Evolutionary conservation across 2,329 filamentous ascomycete species (phyloP), one percentile per base, ranked within the genome.

Genomic region (Berkeleyomyces basicola): DNA sequence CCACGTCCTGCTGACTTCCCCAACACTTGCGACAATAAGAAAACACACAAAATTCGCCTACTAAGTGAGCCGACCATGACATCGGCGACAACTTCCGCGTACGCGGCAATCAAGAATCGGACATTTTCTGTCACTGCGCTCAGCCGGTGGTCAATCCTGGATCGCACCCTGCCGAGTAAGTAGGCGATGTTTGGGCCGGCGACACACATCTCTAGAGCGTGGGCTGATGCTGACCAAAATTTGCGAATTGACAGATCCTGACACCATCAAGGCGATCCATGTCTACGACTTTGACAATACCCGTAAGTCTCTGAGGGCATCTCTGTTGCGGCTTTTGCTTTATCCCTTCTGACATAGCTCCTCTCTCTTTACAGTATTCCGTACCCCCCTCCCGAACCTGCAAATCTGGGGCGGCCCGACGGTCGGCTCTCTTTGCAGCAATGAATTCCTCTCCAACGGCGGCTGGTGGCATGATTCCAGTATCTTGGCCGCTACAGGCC

Each of bases 241-340:
- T 61, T 46, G 36, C 1, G 23, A 16, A 39, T 14, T 42, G 14
- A 9, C 67, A 82, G 81, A 82, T 40, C 78, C 84, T 9, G 78
- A 86, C 49, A 78, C 82, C 62, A 86, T 97, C 73, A 89, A 83
- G 71, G 76, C 83, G 7, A 83, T 99, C 61, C 92, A 97, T 71
- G 82, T 99, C 68, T 97, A 97, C 76, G 93, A 99, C 73, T 99
- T 97, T 73, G 93, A 99, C 74, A 97, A 99, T 71, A 97, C 92
- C 44, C 76, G 88, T 92, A 77, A 72, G 85, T 67, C 59, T 44
- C 58, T 37, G 31, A 46, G 59, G 23, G 39, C 51, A 46, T 36
- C 3, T 51, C 31, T 23, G 16, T 46, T 46, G 43, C 33, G 3
- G 7, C 23, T 33, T 23, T 14, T 36, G 14, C 14, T 46, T 46